phyloP scores from a whole-genome alignment of 2,329 filamentous ascomycete genomes.

The Ceratocystis albifundus region DNA sequence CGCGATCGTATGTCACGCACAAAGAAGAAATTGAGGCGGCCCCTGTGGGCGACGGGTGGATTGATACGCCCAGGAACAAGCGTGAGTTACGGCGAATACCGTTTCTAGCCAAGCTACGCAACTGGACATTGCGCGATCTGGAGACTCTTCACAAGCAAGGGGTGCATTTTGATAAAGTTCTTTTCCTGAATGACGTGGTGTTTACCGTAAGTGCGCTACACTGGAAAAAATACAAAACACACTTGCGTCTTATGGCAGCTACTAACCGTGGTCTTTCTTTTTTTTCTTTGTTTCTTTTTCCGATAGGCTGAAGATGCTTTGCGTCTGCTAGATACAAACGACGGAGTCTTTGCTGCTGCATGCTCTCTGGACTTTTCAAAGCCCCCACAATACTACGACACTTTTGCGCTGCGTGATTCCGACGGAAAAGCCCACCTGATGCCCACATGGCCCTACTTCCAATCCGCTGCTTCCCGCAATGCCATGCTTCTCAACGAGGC shows the following conservation, averaged over 20 bases:
- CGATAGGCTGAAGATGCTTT: slow-evolving; percentile 43
- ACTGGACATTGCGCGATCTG: slow-evolving; percentile 50
- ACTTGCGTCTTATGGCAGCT: background rate
- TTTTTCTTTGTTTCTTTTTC: background rate
- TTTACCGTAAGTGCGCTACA: slow-evolving; percentile 38
- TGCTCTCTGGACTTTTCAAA: slow-evolving; percentile 50
- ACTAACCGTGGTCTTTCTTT: background rate
- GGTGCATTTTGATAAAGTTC: slow-evolving; percentile 43
- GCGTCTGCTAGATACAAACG: slow-evolving; percentile 44
- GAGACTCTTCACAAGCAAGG: slow-evolving; percentile 40
- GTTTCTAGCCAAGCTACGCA: slow-evolving; percentile 53
- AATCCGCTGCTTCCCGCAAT: slow-evolving; percentile 38
- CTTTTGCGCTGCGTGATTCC: slow-evolving; percentile 48
- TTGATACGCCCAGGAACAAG: slow-evolving; percentile 43
- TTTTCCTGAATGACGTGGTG: slow-evolving; percentile 54
- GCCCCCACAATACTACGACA: slow-evolving; percentile 47
- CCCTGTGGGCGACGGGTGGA: slow-evolving; percentile 47
- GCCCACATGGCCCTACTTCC: slow-evolving; percentile 50
- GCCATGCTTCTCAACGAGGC: slow-evolving; percentile 40
- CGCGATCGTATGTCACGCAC: slow-evolving; percentile 49
- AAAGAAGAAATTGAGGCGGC: slow-evolving; percentile 40
- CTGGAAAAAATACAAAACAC: background rate
- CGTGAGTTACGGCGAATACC: slow-evolving; percentile 55
- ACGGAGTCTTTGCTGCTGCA: slow-evolving; percentile 48
- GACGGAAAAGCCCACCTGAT: slow-evolving; percentile 41